These are phyloP conservation scores for Plicaturopsis crispa DNA, from an alignment of 768 basidiomycete genomes.

Conservation along the genomic window DNA sequence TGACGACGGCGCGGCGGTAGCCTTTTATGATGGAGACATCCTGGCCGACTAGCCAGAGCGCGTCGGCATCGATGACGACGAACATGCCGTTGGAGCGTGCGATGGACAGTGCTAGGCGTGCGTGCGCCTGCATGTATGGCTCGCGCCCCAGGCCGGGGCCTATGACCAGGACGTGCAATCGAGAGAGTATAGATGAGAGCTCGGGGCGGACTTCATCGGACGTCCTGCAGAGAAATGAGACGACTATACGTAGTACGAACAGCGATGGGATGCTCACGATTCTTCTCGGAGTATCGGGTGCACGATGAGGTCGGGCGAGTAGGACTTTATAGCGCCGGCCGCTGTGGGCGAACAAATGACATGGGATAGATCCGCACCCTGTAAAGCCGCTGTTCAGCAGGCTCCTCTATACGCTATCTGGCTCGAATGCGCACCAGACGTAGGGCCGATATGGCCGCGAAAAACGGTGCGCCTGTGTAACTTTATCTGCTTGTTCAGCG, in stretches of 20 bases:
- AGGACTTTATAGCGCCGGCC: conserved; percentile 90
- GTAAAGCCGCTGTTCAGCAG: neutral
- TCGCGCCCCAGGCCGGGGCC: conserved; percentile 95
- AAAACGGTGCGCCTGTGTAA: conserved; percentile 96
- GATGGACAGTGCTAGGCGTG: conserved; percentile 64
- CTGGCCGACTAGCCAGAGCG: conserved; percentile 74
- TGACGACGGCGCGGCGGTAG: conserved; percentile 82
- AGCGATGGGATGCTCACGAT: conserved; percentile 34
- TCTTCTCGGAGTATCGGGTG: conserved; percentile 82
- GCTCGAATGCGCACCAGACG: conserved; percentile 51
- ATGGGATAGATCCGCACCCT: conserved; percentile 95
- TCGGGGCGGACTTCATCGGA: conserved; percentile 38
- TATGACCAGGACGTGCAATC: conserved; percentile 88
- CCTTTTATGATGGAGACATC: conserved; percentile 71
- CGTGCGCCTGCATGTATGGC: conserved; percentile 81
- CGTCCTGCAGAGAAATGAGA: conserved; percentile 27
- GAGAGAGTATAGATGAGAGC: conserved; percentile 63
- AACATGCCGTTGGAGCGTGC: conserved; percentile 76
- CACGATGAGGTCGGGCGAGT: conserved; percentile 95
- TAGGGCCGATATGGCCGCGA: conserved; percentile 86
- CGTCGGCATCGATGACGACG: conserved; percentile 93
- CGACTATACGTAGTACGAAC: neutral
- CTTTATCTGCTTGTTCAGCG: no score
- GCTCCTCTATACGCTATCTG: neutral
- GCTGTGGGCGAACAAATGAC: conserved; percentile 95